Evolutionary conservation across 805 yeast genomes (phyloP).

Genomic region (Candida nitratophila): DNA sequence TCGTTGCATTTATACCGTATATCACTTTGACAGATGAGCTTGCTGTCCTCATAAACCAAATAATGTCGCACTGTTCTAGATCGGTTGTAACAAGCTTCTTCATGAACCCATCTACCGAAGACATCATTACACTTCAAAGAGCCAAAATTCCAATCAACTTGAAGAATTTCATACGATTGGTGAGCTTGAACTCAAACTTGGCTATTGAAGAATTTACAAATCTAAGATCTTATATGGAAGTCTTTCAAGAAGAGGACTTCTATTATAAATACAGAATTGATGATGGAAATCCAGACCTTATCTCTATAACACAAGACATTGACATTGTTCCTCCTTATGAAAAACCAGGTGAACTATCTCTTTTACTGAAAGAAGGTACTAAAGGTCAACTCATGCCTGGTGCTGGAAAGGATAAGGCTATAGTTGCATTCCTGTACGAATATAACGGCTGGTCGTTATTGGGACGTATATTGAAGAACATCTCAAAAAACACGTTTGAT

Average conservation of each 20-base stretch:
- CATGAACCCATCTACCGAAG: slow-evolving; percentile 33
- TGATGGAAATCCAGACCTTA: slow-evolving; percentile 44
- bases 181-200: slow-evolving; percentile 56
- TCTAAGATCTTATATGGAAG: slow-evolving; percentile 56
- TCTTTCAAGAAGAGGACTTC: slow-evolving; percentile 33
- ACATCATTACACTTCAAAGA: slow-evolving; percentile 44
- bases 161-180: slow-evolving; percentile 51
- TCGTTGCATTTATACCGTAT: slow-evolving; percentile 41
- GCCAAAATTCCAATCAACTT: slow-evolving; percentile 70
- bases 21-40: slow-evolving; percentile 38
- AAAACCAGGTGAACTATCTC: slow-evolving; percentile 33
- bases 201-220: slow-evolving; percentile 57
- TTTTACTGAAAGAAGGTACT: slow-evolving; percentile 46
- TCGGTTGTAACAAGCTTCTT: slow-evolving; percentile 39
- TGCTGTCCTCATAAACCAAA: slow-evolving; percentile 33
- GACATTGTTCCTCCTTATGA: slow-evolving; percentile 49
- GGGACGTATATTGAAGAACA: slow-evolving; percentile 70
- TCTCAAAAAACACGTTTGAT: slow-evolving; percentile 32
- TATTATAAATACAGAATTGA: slow-evolving; percentile 37
- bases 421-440: slow-evolving; percentile 61
- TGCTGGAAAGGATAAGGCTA: slow-evolving; percentile 1
- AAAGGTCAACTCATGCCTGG: slow-evolving; percentile 61
- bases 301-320: slow-evolving; percentile 32
- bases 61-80: slow-evolving; percentile 39
- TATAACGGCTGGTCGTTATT: slow-evolving; percentile 85